Percentiles rank a stretch among this genome's conserved stretches.
Conservation (phyloP, 352 stramenopile genomes). For the Thalassiosira mediterranea region DNA sequence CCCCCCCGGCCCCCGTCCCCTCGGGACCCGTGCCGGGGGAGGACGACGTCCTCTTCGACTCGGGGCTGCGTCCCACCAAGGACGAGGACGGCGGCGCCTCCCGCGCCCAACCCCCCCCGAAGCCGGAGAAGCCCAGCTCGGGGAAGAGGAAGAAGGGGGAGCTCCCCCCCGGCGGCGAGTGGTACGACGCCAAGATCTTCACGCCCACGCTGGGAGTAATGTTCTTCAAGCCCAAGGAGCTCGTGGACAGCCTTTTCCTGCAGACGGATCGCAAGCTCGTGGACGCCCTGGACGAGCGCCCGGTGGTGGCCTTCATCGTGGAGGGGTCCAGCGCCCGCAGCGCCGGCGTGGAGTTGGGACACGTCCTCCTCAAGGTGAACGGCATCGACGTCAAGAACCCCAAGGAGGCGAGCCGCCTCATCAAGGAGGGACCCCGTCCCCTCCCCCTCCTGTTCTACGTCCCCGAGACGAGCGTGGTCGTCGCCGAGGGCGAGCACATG, state of each 20-base stretch:
- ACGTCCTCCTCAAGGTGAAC: conserved; percentile 83
- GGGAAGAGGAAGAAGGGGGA: conserved; percentile 49
- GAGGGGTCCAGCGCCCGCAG: conserved; percentile 71
- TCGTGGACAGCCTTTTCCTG: conserved; percentile 78
- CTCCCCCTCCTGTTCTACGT: conserved; percentile 82
- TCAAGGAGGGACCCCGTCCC: conserved; percentile 81
- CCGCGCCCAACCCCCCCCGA: not conserved
- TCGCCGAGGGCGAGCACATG: conserved; percentile 83
- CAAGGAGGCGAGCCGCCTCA: conserved; percentile 79
- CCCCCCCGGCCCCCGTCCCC: not conserved
- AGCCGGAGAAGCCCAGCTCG: conserved; percentile 3
- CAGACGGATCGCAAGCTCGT: conserved; percentile 72
- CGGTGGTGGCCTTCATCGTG: conserved; percentile 83
- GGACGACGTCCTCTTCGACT: conserved; percentile 55
- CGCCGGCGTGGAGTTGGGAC: conserved; percentile 78
- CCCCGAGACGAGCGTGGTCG: conserved; percentile 72
- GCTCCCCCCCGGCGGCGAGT: conserved; percentile 77
- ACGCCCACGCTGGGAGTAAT: conserved; percentile 84
- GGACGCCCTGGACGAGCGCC: conserved; percentile 69
- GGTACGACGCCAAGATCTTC: conserved; percentile 84
- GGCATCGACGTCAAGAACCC: conserved; percentile 82
- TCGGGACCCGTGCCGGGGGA: conserved; percentile 5
- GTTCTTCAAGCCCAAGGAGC: conserved; percentile 85
- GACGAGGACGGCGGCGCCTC: conserved; percentile 13
- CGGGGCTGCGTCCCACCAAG: conserved; percentile 9